A percentile compares a stretch with the other conserved stretches of the same genome.
Conservation (phyloP, 1,284 basidiomycete genomes). For the Phellopilus nigrolimitatus region DNA sequence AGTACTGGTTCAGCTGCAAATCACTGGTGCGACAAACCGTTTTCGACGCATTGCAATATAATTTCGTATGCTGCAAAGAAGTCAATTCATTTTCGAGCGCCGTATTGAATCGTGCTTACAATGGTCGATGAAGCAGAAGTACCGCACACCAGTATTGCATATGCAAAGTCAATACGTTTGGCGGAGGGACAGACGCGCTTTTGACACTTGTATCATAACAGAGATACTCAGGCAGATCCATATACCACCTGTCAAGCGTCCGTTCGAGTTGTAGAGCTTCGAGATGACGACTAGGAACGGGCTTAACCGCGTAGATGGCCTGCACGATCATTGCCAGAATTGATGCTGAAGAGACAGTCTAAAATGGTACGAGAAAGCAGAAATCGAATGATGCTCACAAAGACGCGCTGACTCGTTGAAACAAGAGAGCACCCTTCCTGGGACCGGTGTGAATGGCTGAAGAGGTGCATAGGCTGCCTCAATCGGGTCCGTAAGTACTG, state of each 20-base stretch:
- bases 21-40: constrained; percentile 25
- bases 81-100: too few relatives aligned
- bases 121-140: constrained; percentile 75
- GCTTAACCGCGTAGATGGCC: constrained; percentile 68
- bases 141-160: constrained; percentile 86
- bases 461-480: constrained; percentile 8
- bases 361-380: background rate
- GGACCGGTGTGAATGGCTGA: constrained; percentile 30
- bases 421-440: constrained; percentile 61
- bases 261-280: constrained; percentile 61
- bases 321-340: constrained; percentile 67
- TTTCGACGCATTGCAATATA: constrained; percentile 24
- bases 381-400: constrained; percentile 41
- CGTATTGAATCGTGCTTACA: constrained; percentile 44
- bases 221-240: constrained; percentile 67
- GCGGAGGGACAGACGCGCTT: constrained; percentile 40
- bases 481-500: constrained; percentile 9
- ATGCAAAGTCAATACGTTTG: constrained; percentile 72
- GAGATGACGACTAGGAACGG: constrained; percentile 48
- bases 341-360: constrained; percentile 39
- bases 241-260: constrained; percentile 72
- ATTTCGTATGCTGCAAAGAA: constrained; percentile 18
- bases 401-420: constrained; percentile 74
- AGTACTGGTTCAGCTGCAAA: background rate
- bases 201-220: constrained; percentile 50